Evolutionary conservation across 192 early-diverging fungal species (phyloP), one percentile per base, ranked within the genome.

Genomic region (Backusella australiensis): DNA sequence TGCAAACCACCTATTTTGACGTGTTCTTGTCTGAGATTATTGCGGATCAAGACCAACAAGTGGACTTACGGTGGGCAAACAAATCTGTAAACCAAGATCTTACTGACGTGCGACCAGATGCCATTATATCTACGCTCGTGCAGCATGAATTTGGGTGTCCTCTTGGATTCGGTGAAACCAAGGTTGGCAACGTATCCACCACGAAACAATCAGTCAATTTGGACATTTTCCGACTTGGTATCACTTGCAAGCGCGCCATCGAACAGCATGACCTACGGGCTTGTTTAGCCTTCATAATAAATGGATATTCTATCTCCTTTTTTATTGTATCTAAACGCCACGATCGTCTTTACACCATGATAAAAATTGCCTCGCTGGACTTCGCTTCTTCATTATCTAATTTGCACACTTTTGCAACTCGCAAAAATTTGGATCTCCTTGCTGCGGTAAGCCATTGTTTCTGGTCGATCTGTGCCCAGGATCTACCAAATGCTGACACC

Each of bases 251-350:
- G 49, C 71, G 71, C 46, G 71, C 71, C 71, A 35, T 72, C 42
- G 46, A 52, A 53, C 0, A 34, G 17, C 49, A 72, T 72, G 41
- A n/a, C 1, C 26, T 72, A 56, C 71, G 49, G 3, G 71, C 49
- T 72, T 72, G 71, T 53, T 72, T 72, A n/a, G n/a, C 71, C 0
- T 72, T 72, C 1, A 72, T 72, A 49, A 53, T 72, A n/a, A 72
- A 72, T 56, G 42, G 23, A 35, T 72, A 72, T n/a, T 4, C 0
- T 7, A 72, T 72, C 26, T 56, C 71, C 14, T 72, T 72, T 53
- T 72, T 72, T n/a, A 52, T 72, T 72, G 71, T 72, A 72, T 72
- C 71, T 0, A 72, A 56, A 53, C 71, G 34, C 46, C 34, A 72
- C 17, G 17, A 56, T 34, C 1, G 19, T 52, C 49, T 72, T 53